Base-by-base conservation (phyloP, 345 rosid genomes). In the Salix exigua region DNA sequence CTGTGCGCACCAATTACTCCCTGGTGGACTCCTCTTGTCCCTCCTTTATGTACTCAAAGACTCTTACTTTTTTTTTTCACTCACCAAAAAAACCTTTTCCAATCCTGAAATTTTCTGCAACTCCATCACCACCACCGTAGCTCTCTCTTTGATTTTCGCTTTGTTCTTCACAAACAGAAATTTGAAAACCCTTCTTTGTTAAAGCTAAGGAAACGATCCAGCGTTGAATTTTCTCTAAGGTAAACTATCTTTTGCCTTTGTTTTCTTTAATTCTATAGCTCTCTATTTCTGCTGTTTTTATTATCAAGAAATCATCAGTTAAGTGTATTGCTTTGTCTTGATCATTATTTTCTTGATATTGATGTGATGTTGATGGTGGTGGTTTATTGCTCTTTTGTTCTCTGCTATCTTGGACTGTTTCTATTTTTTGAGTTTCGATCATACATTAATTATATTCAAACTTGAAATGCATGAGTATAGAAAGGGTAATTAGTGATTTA, bases 11-110 rank as follows among this genome's bases (percentile, higher is more conserved):
- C 87, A 63, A 60, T 3, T 1, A 65, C 28, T 16, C 23, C 14
- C n/a, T 6, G 19, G 50, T 50, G 62, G 64, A 51, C 17, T 26
- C 64, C 74, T 31, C 67, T 9, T 7, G 28, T 31, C 14, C 30
- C 66, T 75, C 76, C 80, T 73, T 61, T 81, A 83, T 84, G 78
- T 75, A 65, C 84, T 72, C 18, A 33, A 71, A 74, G 74, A 80
- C 70, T 72, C 77, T 76, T 65, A 44, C 62, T 51, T 80, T 76
- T 61, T 38, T 64, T n/a, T 9, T n/a, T 9, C 72, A 31, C 55
- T 35, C 74, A 44, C 76, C 17, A 60, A 35, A 21, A 35, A 66
- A 31, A 5, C 19, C 70, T 14, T 10, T 30, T 30, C 46, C 70
- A 6, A 3, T 40, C 21, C 26, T n/a, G 0, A 14, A 50, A 50